These are phyloP conservation scores for Coemansia asiatica DNA, from an alignment of 192 early-diverging fungal genomes.

Conservation along the genomic window DNA sequence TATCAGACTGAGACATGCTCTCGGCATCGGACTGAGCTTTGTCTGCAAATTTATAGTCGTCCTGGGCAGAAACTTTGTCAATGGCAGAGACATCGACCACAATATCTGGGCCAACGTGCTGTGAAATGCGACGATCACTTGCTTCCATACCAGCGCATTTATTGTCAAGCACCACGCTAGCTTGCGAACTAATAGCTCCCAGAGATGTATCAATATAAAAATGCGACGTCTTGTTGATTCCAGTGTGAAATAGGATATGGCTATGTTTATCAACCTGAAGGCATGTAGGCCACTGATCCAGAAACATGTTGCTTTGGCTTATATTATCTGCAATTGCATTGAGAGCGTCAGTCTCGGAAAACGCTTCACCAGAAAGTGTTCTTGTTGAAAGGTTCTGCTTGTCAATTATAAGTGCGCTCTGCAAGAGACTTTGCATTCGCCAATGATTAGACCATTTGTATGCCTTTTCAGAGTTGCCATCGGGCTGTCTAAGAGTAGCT, in stretches of 20 bases:
- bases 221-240: neutral
- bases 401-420: constrained; percentile 32
- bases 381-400: neutral
- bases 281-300: constrained; percentile 30
- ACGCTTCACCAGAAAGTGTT: neutral
- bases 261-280: constrained; percentile 22
- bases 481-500: no score
- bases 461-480: neutral
- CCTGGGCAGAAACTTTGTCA: neutral
- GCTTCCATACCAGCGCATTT: neutral
- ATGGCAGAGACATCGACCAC: neutral
- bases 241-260: neutral
- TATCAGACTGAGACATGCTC: neutral
- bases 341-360: neutral
- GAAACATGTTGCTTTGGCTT: constrained; percentile 1
- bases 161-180: neutral
- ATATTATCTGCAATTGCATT: neutral
- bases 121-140: neutral
- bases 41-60: neutral
- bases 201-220: constrained; percentile 9
- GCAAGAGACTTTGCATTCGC: constrained; percentile 38
- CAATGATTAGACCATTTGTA: constrained; percentile 42
- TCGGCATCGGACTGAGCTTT: neutral
- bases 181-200: neutral
- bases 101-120: neutral